Base-by-base conservation (phyloP, 2,329 filamentous ascomycete genomes). In the Fusarium guadeloupense region DNA sequence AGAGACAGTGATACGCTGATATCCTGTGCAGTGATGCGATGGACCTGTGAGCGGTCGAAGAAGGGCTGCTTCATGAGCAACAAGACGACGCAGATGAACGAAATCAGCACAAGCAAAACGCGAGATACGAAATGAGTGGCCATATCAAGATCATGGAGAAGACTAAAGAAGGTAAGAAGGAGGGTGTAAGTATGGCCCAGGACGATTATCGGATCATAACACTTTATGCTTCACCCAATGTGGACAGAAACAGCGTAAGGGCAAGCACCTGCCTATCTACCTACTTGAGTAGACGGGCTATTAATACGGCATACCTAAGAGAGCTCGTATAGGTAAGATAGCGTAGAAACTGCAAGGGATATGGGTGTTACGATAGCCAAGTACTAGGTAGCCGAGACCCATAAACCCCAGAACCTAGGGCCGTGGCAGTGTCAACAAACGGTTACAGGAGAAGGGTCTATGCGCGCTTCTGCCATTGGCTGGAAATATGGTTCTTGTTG, bases 1-100 rank as follows among this genome's bases (percentile, higher is more conserved):
- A 72, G 70, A 19, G 51, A 17, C 4, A 47, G 54, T 3, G 59
- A 50, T 12, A 70, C 57, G 7, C 47, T 53, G n/a, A 67, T 49
- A 49, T 72, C 69, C 41, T 55, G 46, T 21, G 64, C 53, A n/a
- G 55, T 63, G 46, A 61, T 69, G 49, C 61, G 64, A 34, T 62
- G 60, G 20, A 40, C 38, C 16, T 42, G 44, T 17, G 48, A 52
- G 25, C 21, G 49, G n/a, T 60, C 54, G 26, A 67, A 62, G 33
- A 59, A 61, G 9, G 68, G 58, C 14, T 66, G 60, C 17, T 53
- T 59, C 3, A 49, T 35, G 33, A 70, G 54, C 43, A 69, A 45
- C 40, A 54, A 51, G 26, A 57, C 23, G 9, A 59, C n/a, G n/a
- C n/a, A n/a, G 30, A 38, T 57, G 53, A 28, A 66, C 16, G 9